Conservation (phyloP, 75 land plant species). For the Picea glauca region DNA sequence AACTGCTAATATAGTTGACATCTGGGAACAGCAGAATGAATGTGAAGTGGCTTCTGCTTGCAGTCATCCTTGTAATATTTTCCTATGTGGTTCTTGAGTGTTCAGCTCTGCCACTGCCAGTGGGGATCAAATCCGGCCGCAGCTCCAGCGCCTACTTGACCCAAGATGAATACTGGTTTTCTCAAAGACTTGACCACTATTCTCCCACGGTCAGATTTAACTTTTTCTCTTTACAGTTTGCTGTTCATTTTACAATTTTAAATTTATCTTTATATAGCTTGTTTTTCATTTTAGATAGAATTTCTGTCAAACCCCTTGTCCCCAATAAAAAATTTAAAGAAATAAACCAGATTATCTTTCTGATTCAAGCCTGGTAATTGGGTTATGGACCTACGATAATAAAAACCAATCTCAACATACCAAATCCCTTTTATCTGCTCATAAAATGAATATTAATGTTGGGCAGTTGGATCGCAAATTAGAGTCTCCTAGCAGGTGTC, state of each 20-base stretch:
- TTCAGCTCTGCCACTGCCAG: neutral
- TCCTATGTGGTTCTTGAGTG: neutral
- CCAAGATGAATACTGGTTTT: constrained; percentile 46
- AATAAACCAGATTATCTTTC: neutral
- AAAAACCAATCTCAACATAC: neutral
- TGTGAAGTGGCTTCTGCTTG: neutral
- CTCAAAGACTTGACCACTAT: constrained; percentile 71
- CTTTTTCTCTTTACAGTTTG: neutral
- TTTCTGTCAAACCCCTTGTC: neutral
- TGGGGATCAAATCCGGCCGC: too few species aligned
- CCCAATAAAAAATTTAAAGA: neutral
- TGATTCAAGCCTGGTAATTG: neutral
- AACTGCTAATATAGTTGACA: too few species aligned
- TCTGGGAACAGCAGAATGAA: neutral
- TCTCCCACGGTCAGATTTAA: constrained; percentile 36
- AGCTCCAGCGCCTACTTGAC: constrained; percentile 37
- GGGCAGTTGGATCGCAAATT: neutral
- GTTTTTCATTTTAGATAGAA: neutral
- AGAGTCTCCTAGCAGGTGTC: neutral
- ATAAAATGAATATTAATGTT: neutral
- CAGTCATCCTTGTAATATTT: neutral
- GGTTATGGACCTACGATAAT: neutral
- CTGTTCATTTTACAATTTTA: neutral
- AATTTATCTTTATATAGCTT: neutral
- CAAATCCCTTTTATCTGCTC: neutral